These are phyloP conservation scores for Avena atlantica DNA, from an alignment of 176 grass and related monocot genomes.

Conservation along the genomic window DNA sequence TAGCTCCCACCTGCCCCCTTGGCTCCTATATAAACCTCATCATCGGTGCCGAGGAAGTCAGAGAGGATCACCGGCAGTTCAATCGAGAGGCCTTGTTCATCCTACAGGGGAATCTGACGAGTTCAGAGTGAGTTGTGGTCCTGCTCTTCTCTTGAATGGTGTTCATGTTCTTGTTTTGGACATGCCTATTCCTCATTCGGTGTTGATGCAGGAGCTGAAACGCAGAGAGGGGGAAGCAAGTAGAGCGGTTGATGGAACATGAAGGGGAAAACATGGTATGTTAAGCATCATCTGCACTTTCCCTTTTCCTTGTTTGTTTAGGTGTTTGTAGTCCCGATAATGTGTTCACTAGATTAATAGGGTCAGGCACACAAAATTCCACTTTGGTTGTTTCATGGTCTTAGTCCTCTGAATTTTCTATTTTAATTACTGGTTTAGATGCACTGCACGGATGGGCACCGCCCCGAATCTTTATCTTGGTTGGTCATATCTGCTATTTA, in stretches of 20 bases:
- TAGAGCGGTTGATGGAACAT: neutral
- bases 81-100: neutral
- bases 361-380: neutral
- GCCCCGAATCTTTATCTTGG: neutral
- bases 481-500: neutral
- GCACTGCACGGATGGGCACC: neutral
- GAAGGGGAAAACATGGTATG: neutral
- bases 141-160: neutral
- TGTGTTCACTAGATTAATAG: neutral
- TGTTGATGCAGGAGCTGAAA: neutral
- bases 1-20: neutral
- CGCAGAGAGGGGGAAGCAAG: neutral
- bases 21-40: neutral
- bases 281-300: neutral
- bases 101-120: neutral
- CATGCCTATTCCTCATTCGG: neutral
- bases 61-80: neutral
- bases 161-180: neutral
- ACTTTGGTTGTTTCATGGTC: neutral
- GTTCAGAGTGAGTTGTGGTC: neutral
- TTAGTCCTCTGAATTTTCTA: neutral
- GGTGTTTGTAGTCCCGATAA: neutral
- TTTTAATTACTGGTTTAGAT: neutral
- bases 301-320: neutral
- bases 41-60: neutral